phyloP scores from a whole-genome alignment of 176 grass and related monocot species.

The Zizania latifolia region DNA sequence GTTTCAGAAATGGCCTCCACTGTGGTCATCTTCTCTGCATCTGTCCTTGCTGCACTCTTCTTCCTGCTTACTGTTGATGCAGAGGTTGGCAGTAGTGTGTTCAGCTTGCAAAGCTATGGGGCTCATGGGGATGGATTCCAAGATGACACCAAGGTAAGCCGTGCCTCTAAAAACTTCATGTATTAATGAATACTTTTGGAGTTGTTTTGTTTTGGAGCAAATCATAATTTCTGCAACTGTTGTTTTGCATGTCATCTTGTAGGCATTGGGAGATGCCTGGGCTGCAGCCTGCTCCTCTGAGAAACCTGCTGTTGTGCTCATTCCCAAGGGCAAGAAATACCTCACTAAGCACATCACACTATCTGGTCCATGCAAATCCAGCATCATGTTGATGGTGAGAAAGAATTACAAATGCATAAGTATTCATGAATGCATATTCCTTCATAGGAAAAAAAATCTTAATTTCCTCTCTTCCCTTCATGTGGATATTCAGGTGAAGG shows the following conservation, averaged over 20 bases:
- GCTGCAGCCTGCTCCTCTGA: slow-evolving; percentile 47
- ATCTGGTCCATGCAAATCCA: slow-evolving; percentile 52
- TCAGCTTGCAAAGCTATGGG: slow-evolving; percentile 36
- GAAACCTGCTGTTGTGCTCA: slow-evolving; percentile 25
- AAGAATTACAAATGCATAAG: neutral
- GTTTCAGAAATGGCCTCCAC: neutral
- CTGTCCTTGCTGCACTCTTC: neutral
- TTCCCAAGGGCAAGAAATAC: slow-evolving; percentile 40
- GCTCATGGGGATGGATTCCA: slow-evolving; percentile 44
- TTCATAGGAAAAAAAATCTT: neutral
- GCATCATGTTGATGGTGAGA: slow-evolving; percentile 45
- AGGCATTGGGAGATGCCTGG: slow-evolving; percentile 55
- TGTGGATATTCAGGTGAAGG: slow-evolving; percentile 39
- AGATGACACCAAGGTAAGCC: slow-evolving; percentile 49
- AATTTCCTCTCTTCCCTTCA: neutral
- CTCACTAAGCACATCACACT: slow-evolving; percentile 41
- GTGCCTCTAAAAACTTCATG: no score
- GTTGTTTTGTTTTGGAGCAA: neutral
- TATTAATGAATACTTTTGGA: no score
- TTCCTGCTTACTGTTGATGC: neutral
- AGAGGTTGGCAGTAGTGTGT: neutral
- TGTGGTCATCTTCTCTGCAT: neutral
- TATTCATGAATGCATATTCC: neutral
- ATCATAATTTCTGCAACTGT: neutral
- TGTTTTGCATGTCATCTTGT: neutral